Conservation (phyloP, 192 early-diverging fungal genomes). For the Fimicolochytrium jonesii region DNA sequence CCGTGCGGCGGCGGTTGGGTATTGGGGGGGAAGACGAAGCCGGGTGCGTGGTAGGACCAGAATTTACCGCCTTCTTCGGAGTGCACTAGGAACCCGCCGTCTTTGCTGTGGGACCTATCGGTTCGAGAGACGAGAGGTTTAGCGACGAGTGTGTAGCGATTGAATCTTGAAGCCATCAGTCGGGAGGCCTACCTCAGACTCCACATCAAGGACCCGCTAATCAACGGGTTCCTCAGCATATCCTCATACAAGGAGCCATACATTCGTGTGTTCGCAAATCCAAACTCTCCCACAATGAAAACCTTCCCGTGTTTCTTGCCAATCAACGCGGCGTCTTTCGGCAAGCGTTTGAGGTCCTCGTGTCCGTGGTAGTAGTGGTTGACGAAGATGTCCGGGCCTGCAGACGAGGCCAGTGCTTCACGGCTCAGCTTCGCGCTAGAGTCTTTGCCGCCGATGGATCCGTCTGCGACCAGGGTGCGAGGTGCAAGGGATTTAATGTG, state of each 20-base stretch:
- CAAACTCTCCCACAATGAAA: slow-evolving; percentile 24
- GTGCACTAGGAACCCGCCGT: slow-evolving; percentile 34
- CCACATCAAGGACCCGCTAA: slow-evolving; percentile 23
- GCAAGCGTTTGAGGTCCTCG: slow-evolving; percentile 1
- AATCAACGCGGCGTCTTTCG: background rate
- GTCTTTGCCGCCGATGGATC: slow-evolving; percentile 15
- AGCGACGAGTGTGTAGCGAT: too few species aligned
- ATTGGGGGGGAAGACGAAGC: slow-evolving; percentile 22
- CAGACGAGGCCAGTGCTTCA: slow-evolving; percentile 2
- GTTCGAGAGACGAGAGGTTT: background rate
- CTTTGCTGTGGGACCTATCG: slow-evolving; percentile 7
- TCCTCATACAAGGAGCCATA: slow-evolving; percentile 11
- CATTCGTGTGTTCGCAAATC: background rate
- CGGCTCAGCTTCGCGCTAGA: slow-evolving; percentile 3
- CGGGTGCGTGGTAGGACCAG: slow-evolving; percentile 27
- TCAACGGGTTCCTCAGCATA: background rate
- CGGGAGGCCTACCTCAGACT: background rate
- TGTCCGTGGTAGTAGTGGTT: slow-evolving; percentile 21
- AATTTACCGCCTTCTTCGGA: slow-evolving; percentile 13
- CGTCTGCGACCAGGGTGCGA: slow-evolving; percentile 11
- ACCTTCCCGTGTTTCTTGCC: slow-evolving; percentile 8
- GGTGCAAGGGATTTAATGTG: slow-evolving; percentile 21
- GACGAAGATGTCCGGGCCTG: slow-evolving; percentile 7
- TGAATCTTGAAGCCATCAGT: background rate
- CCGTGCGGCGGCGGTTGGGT: slow-evolving; percentile 13